phyloP scores from a whole-genome alignment of 2,329 filamentous ascomycete species.

The Alternaria sp. region DNA sequence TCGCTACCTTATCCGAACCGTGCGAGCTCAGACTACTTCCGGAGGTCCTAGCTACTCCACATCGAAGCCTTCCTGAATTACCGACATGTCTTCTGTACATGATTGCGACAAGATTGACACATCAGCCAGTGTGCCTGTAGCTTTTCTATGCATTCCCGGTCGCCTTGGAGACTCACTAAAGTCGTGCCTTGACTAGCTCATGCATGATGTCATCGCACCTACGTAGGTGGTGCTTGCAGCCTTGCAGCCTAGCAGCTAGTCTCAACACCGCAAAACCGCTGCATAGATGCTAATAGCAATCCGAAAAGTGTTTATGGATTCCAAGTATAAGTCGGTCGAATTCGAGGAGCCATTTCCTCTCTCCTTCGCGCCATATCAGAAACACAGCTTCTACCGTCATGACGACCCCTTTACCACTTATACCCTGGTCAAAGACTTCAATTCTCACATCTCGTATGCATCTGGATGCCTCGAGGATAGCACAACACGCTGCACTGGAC shows the following conservation, averaged over 20 bases:
- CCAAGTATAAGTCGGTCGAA: neutral
- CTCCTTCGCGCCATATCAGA: too few relatives aligned
- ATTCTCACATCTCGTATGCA: conserved; percentile 4
- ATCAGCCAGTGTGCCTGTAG: neutral
- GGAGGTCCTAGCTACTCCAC: neutral
- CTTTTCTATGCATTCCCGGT: neutral
- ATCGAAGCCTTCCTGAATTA: neutral
- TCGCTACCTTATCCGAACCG: neutral
- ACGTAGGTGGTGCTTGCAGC: neutral
- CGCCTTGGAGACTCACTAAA: neutral
- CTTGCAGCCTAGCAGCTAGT: neutral
- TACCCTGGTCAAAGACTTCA: conserved; percentile 6
- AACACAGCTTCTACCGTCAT: neutral
- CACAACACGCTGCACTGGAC: conserved; percentile 8
- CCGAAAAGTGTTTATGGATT: neutral
- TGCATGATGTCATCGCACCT: neutral
- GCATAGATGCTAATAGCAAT: neutral
- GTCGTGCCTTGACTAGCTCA: neutral
- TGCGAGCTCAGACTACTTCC: neutral
- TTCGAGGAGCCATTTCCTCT: neutral
- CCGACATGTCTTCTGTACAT: neutral
- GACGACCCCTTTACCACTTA: conserved; percentile 1
- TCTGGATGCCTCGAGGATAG: neutral
- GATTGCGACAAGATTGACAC: neutral
- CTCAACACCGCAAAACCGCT: neutral